Conservation (phyloP, 176 grass and related monocot species). For the Carex parvula region DNA sequence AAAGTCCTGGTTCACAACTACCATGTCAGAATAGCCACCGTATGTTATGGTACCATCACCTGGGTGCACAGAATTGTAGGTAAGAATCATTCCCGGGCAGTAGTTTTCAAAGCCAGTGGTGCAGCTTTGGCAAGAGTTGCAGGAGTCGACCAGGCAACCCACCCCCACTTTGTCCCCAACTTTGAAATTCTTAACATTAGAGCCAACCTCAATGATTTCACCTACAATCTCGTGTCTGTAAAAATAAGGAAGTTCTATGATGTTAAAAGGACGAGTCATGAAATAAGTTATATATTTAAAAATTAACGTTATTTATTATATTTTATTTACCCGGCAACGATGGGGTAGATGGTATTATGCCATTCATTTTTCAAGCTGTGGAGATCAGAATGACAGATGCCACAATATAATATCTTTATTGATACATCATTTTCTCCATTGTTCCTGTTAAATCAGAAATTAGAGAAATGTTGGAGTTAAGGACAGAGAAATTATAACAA, state of each 20-base stretch:
- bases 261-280: not conserved
- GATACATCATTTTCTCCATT: slow-evolving; percentile 66
- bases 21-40: slow-evolving; percentile 51
- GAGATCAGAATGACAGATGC: slow-evolving; percentile 76
- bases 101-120: slow-evolving; percentile 44
- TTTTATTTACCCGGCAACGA: slow-evolving; percentile 52
- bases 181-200: slow-evolving; percentile 46
- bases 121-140: slow-evolving; percentile 45
- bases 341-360: slow-evolving; percentile 45
- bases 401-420: slow-evolving; percentile 72
- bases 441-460: slow-evolving; percentile 36
- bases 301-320: not conserved
- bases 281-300: not conserved
- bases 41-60: slow-evolving; percentile 43
- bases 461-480: not conserved
- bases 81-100: slow-evolving; percentile 14
- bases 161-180: slow-evolving; percentile 61
- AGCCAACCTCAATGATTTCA: slow-evolving; percentile 46
- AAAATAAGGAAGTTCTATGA: not conserved
- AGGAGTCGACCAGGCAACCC: slow-evolving; percentile 63
- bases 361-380: slow-evolving; percentile 77
- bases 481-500: not conserved
- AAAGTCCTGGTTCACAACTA: slow-evolving; percentile 52
- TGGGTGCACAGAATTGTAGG: slow-evolving; percentile 50
- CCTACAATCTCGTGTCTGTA: slow-evolving; percentile 76